Percentiles rank a stretch among this genome's conserved stretches.
Evolutionary conservation across 2,329 filamentous ascomycete species (phyloP).

Genomic region (Claviceps maximensis): DNA sequence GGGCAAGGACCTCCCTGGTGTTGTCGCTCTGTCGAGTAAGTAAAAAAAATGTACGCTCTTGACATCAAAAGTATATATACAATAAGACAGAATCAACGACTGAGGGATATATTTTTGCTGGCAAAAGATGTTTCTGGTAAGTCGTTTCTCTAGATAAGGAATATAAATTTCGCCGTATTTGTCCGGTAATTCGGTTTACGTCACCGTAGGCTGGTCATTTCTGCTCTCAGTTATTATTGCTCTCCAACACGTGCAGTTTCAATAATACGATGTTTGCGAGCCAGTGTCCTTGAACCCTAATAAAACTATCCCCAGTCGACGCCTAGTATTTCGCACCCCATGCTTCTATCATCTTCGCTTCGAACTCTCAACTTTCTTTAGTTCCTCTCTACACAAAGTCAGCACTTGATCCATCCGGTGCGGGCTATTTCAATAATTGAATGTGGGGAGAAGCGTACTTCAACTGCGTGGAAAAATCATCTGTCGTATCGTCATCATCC

Average conservation of each 20-base stretch:
- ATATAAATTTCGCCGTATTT: no score
- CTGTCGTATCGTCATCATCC: slow-evolving; percentile 95
- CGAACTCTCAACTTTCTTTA: slow-evolving; percentile 80
- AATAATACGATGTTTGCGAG: neutral
- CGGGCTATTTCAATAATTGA: no score
- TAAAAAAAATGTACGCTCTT: slow-evolving; percentile 34
- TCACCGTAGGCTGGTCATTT: no score
- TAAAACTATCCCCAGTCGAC: no score
- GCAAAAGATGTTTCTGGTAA: slow-evolving; percentile 10
- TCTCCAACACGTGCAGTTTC: neutral
- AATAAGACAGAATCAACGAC: slow-evolving; percentile 3
- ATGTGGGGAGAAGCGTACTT: no score
- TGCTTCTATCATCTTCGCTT: slow-evolving; percentile 40
- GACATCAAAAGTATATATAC: neutral
- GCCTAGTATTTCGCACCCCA: neutral
- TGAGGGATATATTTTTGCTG: no score
- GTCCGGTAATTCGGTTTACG: neutral
- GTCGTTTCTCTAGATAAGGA: neutral
- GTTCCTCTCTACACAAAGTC: slow-evolving; percentile 53
- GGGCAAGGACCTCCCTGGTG: slow-evolving; percentile 94
- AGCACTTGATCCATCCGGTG: slow-evolving; percentile 4
- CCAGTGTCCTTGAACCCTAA: neutral
- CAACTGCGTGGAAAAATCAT: slow-evolving; percentile 90
- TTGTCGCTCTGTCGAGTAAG: slow-evolving; percentile 75
- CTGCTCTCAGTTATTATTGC: neutral